These are phyloP conservation scores for Colletotrichum sp. DNA, from an alignment of 2,329 filamentous ascomycete genomes.

Conservation along the genomic window DNA sequence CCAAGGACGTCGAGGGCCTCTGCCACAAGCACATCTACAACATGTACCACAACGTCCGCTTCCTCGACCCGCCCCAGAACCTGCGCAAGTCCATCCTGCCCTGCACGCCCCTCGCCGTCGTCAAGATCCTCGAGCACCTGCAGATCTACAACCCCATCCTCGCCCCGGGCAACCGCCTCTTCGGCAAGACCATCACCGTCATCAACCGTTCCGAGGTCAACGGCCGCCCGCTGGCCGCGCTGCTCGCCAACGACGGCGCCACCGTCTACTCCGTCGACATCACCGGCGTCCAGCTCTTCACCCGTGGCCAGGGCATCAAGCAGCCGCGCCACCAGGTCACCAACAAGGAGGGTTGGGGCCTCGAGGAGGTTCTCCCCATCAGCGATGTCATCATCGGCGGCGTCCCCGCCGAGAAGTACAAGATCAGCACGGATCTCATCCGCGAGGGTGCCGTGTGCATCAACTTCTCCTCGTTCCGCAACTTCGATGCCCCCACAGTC, in stretches of 20 bases:
- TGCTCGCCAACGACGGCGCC: constrained; percentile 95
- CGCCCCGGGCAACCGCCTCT: constrained; percentile 89
- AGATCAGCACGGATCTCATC: constrained; percentile 83
- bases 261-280: constrained; percentile 95
- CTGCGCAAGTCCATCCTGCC: constrained; percentile 90
- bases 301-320: constrained; percentile 84
- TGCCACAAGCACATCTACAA: constrained; percentile 96
- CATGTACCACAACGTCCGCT: constrained; percentile 99
- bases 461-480: constrained; percentile 96
- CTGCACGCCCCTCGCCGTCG: constrained; percentile 92
- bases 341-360: constrained; percentile 78
- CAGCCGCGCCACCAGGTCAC: constrained; percentile 86
- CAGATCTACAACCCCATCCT: constrained; percentile 97
- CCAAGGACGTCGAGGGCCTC: constrained; percentile 95
- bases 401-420: constrained; percentile 86
- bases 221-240: constrained; percentile 86
- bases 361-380: constrained; percentile 82
- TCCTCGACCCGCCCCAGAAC: constrained; percentile 80
- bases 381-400: constrained; percentile 96
- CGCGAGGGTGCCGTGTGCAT: constrained; percentile 96
- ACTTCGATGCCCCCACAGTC: constrained; percentile 83
- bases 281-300: constrained; percentile 90
- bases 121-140: constrained; percentile 96
- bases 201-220: constrained; percentile 98
- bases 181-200: constrained; percentile 92